Evolutionary conservation across 179 eudicot genomes (phyloP), one percentile per base, ranked within the genome.

Genomic region (Beta macrorhiza): DNA sequence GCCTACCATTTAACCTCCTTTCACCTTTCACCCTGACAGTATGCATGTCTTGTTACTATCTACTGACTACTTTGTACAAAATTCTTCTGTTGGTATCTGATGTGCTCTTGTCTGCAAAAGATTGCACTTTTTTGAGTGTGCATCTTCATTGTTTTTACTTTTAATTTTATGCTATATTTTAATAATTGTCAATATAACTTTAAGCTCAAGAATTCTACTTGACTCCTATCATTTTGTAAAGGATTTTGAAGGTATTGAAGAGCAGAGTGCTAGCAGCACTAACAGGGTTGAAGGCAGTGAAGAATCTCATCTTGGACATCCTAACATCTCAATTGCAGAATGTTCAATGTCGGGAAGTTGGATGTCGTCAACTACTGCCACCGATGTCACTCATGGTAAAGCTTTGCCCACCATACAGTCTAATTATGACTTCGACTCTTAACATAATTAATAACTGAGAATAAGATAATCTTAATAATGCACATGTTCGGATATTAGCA

Each of bases 291-390:
- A 77, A 71, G 80, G 22, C 17, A 52, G 79, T 53, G 80, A 78
- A 64, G 86, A 85, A 79, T 86, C 77, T 55, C 79, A 84, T 77
- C 59, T 49, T 58, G 89, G 20, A 57, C 83, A 84, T 75, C 67
- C 78, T 69, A 69, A 80, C 62, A 77, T 69, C 57, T 83, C 87
- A 51, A 83, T 85, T 87, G 88, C 85, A 75, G 92, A 89, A 76
- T 89, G 90, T 63, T 91, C 92, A 79, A 82, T 84, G 80, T 91
- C 96, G 13, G 91, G 87, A 80, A 92, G 94, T 88, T 92, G 82
- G 78, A 65, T 87, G 83, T 88, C 91, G 20, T 85, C 90, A 55
- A 89, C 85, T 84, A 79, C 83, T 84, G 86, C 78, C 44, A 85
- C 84, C 76, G 83, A 83, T 70, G 58, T 85, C 72, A 75, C 83